Percentiles rank a stretch among this genome's conserved stretches.
These are phyloP conservation scores for Hyaloscypha bicolor DNA, from an alignment of 495 filamentous ascomycete genomes.

Conservation along the genomic window DNA sequence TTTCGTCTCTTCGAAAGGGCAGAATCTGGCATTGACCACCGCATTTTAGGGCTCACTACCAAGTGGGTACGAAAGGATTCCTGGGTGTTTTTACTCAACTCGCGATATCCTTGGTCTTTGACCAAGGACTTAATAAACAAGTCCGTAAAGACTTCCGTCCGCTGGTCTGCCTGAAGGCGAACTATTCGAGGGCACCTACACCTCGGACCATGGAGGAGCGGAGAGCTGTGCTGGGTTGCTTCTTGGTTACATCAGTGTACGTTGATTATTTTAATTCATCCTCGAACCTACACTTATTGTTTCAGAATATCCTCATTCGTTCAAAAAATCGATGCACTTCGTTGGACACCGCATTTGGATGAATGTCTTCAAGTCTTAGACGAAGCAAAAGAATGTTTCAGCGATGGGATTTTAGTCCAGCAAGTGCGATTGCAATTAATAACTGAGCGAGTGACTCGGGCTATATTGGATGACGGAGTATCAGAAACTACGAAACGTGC, in stretches of 20 bases:
- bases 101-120: constrained; percentile 52
- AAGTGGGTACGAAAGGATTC: constrained; percentile 35
- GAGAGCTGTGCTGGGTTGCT: constrained; percentile 55
- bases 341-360: constrained; percentile 56
- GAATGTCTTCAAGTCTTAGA: constrained; percentile 42
- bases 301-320: constrained; percentile 47
- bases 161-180: too few species aligned
- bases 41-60: too few species aligned
- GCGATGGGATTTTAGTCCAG: constrained; percentile 52
- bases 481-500: too few species aligned
- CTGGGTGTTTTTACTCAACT: constrained; percentile 54
- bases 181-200: constrained; percentile 12
- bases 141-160: too few species aligned
- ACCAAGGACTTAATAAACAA: constrained; percentile 57
- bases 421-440: background rate
- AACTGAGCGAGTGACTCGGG: too few species aligned
- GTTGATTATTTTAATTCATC: constrained; percentile 8
- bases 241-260: constrained; percentile 53
- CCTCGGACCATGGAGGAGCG: constrained; percentile 52
- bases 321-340: constrained; percentile 48
- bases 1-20: too few species aligned
- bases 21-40: too few species aligned
- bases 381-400: constrained; percentile 42
- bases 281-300: background rate
- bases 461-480: too few species aligned